Evolutionary conservation across 148 eudicot species (phyloP), one percentile per base, ranked within the genome.

Genomic region (Vaccinium corymbosum): DNA sequence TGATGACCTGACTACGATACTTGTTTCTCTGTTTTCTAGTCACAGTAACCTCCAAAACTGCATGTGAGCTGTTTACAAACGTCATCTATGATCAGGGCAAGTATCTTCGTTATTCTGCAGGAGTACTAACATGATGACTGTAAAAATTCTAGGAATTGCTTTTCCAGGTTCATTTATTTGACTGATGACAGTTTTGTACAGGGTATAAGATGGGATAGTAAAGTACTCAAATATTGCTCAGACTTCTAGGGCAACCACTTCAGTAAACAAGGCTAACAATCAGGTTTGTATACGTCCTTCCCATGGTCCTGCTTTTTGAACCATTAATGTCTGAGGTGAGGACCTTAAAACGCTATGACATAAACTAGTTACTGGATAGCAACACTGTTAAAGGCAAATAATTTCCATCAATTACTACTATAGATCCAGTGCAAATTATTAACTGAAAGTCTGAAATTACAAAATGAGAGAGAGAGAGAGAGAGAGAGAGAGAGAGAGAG

Each of bases 21-120:
- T 88, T 85, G 85, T 80, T 87, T 81, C 85, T 92, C 85, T 91
- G 94, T 76, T 86, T 94, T 88, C 91, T 94, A 14, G 86, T 89
- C 82, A 94, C 95, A 46, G 88, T 92, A 50, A 94, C 92, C 91
- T 93, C 95, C 84, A 94, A 80, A 79, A 94, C 98, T 79, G 98
- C 98, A 88, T 94, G 97, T 70, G 95, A 94, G 25, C 97, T 91
- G 90, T 84, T 76, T 46, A 77, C 66, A 79, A 80, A 51, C 29
- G 56, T 76, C 27, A 32, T 46, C 42, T 88, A 76, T 89, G 85
- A 81, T 79, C 72, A 72, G 51, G 78, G 29, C 80, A 35, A 55
- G 73, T 77, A 27, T 12, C 49, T 64, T 46, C 15, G 14, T 42
- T 22, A 7, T 14, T 61, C 25, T 5, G 27, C 80, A 72, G 59